These are phyloP conservation scores for Fomitopsis schrenkii DNA, from an alignment of 1,284 basidiomycete species.

Conservation along the genomic window DNA sequence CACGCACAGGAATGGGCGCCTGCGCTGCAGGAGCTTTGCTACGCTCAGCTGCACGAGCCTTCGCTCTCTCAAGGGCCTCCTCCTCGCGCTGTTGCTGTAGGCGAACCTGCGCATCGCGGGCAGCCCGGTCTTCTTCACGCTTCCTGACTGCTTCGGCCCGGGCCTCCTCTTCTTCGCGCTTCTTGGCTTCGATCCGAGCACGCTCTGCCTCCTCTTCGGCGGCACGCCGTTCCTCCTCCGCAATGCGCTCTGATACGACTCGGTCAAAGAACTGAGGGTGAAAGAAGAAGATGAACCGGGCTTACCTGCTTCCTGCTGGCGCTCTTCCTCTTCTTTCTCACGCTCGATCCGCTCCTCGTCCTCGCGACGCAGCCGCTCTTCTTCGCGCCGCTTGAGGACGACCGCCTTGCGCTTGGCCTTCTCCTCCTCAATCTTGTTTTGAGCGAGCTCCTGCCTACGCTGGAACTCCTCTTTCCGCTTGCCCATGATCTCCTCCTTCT, in stretches of 20 bases:
- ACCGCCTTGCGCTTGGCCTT: slow-evolving; percentile 70
- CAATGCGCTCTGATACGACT: slow-evolving; percentile 40
- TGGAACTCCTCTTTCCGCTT: slow-evolving; percentile 74
- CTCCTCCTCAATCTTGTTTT: slow-evolving; percentile 79
- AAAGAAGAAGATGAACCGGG: slow-evolving; percentile 9
- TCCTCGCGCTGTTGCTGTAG: slow-evolving; percentile 74
- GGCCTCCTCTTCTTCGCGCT: slow-evolving; percentile 60
- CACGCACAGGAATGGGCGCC: slow-evolving; percentile 20
- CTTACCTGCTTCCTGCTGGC: slow-evolving; percentile 45
- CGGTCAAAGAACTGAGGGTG: neutral
- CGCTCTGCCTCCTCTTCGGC: slow-evolving; percentile 49
- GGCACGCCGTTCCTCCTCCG: slow-evolving; percentile 46
- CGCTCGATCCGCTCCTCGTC: slow-evolving; percentile 45
- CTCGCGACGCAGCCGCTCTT: slow-evolving; percentile 43
- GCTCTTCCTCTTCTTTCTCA: slow-evolving; percentile 52
- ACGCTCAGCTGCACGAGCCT: slow-evolving; percentile 27
- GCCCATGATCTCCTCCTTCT: slow-evolving; percentile 56
- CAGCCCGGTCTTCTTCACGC: slow-evolving; percentile 67
- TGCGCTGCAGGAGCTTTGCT: slow-evolving; percentile 18
- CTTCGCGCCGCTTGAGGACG: slow-evolving; percentile 55
- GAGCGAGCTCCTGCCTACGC: slow-evolving; percentile 55
- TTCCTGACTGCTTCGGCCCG: slow-evolving; percentile 47
- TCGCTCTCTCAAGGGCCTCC: slow-evolving; percentile 57
- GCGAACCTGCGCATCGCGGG: slow-evolving; percentile 52
- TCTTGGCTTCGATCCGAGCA: slow-evolving; percentile 49